A percentile compares a stretch with the other conserved stretches of the same genome.
Conservation (phyloP, 225 moss, liverwort and hornwort genomes). For the Physcomitrellopsis africana region DNA sequence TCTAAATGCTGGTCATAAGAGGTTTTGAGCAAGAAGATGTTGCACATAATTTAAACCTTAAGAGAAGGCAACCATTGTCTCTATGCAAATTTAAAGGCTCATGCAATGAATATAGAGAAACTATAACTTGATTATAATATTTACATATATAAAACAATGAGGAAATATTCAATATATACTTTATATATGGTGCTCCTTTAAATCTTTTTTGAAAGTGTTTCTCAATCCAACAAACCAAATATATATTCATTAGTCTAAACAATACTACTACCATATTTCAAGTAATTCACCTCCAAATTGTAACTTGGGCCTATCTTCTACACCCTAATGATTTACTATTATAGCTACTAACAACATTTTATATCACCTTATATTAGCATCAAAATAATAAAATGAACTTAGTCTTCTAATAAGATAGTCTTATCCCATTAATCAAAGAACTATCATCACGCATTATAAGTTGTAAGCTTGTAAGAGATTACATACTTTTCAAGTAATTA, state of each 20-base stretch:
- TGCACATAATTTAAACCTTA: too few species aligned
- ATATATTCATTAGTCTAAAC: slow-evolving; percentile 38
- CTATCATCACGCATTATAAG: slow-evolving; percentile 34
- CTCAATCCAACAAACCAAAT: slow-evolving; percentile 52
- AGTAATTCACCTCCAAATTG: slow-evolving; percentile 45
- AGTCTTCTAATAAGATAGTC: slow-evolving; percentile 5
- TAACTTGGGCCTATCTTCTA: slow-evolving; percentile 45
- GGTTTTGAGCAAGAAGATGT: too few species aligned
- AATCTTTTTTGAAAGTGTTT: slow-evolving; percentile 40
- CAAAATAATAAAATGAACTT: too few species aligned
- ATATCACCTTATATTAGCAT: too few species aligned
- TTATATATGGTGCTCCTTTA: slow-evolving; percentile 45
- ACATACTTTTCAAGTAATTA: slow-evolving; percentile 25
- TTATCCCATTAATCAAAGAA: slow-evolving; percentile 30
- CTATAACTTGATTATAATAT: slow-evolving; percentile 49
- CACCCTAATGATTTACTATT: slow-evolving; percentile 32
- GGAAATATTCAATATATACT: slow-evolving; percentile 47
- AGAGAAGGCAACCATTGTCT: slow-evolving; percentile 21
- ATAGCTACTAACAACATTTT: too few species aligned
- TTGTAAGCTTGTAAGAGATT: slow-evolving; percentile 24
- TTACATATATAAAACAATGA: slow-evolving; percentile 53
- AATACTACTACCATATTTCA: slow-evolving; percentile 46
- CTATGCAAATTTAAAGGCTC: slow-evolving; percentile 19
- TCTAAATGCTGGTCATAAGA: too few species aligned
- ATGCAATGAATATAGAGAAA: slow-evolving; percentile 44